phyloP scores from a whole-genome alignment of 306 rosid species.

The Senna tora region DNA sequence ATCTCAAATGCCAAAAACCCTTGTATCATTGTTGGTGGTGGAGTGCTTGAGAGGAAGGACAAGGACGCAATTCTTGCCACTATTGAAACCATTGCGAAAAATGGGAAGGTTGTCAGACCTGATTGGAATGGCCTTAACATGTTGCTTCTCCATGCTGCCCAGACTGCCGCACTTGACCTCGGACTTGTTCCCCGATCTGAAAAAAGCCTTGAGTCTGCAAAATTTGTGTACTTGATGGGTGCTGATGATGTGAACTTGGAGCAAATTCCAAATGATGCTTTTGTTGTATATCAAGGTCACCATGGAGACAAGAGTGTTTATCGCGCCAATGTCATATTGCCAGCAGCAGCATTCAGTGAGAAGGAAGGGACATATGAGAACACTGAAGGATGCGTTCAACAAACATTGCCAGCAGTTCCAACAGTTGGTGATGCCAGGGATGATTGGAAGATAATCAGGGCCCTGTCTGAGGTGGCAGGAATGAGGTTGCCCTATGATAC shows the following conservation, averaged over 20 bases:
- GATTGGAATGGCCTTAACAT: constrained; percentile 95
- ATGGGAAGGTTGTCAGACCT: constrained; percentile 68
- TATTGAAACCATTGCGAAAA: constrained; percentile 67
- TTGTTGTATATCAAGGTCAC: constrained; percentile 98
- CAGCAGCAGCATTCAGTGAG: constrained; percentile 93
- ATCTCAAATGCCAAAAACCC: constrained; percentile 82
- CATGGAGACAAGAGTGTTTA: constrained; percentile 91
- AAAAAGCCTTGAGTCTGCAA: constrained; percentile 76
- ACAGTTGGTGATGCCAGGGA: constrained; percentile 98
- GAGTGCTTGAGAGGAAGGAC: constrained; percentile 87
- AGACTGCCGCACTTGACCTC: constrained; percentile 98
- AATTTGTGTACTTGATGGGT: constrained; percentile 92
- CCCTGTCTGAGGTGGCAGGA: constrained; percentile 90
- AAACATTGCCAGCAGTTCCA: constrained; percentile 95
- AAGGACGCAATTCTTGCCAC: constrained; percentile 78
- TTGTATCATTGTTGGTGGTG: constrained; percentile 83
- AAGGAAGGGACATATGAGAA: constrained; percentile 94
- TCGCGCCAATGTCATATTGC: constrained; percentile 86
- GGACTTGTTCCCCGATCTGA: constrained; percentile 95
- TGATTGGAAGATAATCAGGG: constrained; percentile 94
- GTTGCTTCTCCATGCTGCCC: constrained; percentile 92
- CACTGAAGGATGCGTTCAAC: constrained; percentile 90
- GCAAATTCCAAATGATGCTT: constrained; percentile 76
- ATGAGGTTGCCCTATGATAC: constrained; percentile 77
- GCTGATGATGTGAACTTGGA: constrained; percentile 86